Percentiles rank a stretch among this genome's conserved stretches.
These are phyloP conservation scores for Stylonectria norvegica DNA, from an alignment of 2,329 filamentous ascomycete genomes.

Conservation along the genomic window DNA sequence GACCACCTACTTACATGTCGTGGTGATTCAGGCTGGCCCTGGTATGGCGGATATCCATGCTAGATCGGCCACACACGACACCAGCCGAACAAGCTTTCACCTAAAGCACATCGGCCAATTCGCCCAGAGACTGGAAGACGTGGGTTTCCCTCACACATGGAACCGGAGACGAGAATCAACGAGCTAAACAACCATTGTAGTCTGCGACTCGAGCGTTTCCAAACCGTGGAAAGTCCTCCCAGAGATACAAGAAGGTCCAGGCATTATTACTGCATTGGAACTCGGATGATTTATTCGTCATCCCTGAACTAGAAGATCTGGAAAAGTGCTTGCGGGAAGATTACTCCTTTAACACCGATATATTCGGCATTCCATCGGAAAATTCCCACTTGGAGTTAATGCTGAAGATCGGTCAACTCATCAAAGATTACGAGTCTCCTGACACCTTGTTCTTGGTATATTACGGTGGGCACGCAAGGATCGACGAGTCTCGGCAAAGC, in stretches of 20 bases:
- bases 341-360: conserved; percentile 55
- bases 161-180: neutral
- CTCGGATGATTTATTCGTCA: conserved; percentile 55
- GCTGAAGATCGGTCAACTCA: conserved; percentile 53
- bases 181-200: conserved; percentile 30
- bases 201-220: conserved; percentile 55
- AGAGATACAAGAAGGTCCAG: conserved; percentile 55
- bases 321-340: conserved; percentile 53
- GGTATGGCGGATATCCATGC: conserved; percentile 24
- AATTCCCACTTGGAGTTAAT: conserved; percentile 58
- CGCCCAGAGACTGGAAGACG: conserved; percentile 52
- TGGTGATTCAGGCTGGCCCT: conserved; percentile 12
- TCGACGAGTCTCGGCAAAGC: conserved; percentile 57
- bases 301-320: conserved; percentile 55
- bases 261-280: conserved; percentile 56
- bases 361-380: conserved; percentile 56
- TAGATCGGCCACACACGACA: conserved; percentile 51
- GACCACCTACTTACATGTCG: conserved; percentile 15
- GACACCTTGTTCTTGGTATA: conserved; percentile 57
- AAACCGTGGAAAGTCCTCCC: conserved; percentile 49
- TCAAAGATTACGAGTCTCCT: conserved; percentile 53
- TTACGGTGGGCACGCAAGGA: conserved; percentile 58
- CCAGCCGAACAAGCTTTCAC: conserved; percentile 55
- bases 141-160: conserved; percentile 31
- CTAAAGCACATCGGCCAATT: conserved; percentile 55